Conservation (phyloP, 192 early-diverging fungal species). For the Gamsiella multidivaricata region DNA sequence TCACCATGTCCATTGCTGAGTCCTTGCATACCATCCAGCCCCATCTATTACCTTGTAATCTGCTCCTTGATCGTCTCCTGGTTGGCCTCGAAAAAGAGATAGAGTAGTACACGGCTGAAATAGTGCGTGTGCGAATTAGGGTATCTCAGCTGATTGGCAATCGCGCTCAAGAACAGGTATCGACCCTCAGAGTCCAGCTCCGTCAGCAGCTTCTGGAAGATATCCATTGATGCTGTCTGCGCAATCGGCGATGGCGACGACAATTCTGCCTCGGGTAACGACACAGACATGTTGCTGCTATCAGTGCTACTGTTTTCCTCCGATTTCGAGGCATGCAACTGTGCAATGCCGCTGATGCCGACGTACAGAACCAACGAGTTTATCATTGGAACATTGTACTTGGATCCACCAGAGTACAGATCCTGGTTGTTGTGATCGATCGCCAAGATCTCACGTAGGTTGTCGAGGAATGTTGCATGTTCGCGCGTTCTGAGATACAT, state of each 20-base stretch:
- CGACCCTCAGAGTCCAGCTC: conserved; percentile 86
- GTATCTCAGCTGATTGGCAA: conserved; percentile 96
- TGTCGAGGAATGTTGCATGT: conserved; percentile 66
- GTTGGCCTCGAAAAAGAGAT: conserved; percentile 82
- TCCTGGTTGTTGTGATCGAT: conserved; percentile 52
- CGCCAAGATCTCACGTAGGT: conserved; percentile 65
- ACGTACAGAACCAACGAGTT: conserved; percentile 92
- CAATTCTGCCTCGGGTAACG: conserved; percentile 37
- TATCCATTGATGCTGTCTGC: conserved; percentile 79
- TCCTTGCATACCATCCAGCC: not conserved
- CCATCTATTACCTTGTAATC: conserved; percentile 75
- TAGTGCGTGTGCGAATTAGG: conserved; percentile 98
- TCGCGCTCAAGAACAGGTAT: conserved; percentile 90
- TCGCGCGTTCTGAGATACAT: conserved; percentile 71
- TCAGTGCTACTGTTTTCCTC: conserved; percentile 30
- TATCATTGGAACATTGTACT: conserved; percentile 85
- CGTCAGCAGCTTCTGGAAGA: conserved; percentile 82
- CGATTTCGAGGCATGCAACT: conserved; percentile 50
- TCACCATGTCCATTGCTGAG: not conserved
- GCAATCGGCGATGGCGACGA: conserved; percentile 55
- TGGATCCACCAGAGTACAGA: conserved; percentile 50
- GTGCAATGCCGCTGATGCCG: conserved; percentile 80
- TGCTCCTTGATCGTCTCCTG: conserved; percentile 93
- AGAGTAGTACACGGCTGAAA: conserved; percentile 89
- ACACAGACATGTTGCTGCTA: conserved; percentile 9